These are phyloP conservation scores for Suhomyces bokatorum DNA, from an alignment of 1,139 yeast species.

Conservation along the genomic window DNA sequence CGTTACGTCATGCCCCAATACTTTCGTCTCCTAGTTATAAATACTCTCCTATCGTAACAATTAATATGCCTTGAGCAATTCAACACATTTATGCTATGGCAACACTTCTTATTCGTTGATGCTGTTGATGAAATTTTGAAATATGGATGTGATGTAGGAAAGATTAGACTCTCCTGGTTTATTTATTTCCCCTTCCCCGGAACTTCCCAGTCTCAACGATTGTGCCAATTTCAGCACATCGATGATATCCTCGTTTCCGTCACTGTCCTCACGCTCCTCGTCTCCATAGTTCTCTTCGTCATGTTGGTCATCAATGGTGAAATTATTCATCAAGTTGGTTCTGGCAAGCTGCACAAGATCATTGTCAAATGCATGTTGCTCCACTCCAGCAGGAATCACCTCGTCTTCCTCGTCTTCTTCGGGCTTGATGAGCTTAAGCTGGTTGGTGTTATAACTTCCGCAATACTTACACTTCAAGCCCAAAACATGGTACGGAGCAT, in stretches of 20 bases:
- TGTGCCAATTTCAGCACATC: conserved; percentile 32
- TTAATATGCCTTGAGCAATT: too few relatives aligned
- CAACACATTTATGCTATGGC: too few relatives aligned
- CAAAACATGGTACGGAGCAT: conserved; percentile 74
- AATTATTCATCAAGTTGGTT: conserved; percentile 42
- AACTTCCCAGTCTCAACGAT: conserved; percentile 6
- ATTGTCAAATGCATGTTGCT: conserved; percentile 14
- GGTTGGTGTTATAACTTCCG: conserved; percentile 81
- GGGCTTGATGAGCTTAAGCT: conserved; percentile 61
- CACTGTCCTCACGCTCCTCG: conserved; percentile 22
- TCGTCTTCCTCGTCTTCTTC: conserved; percentile 42
- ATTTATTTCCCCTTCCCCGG: background rate
- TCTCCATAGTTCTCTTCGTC: conserved; percentile 27
- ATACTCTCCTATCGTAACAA: too few relatives aligned
- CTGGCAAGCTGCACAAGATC: conserved; percentile 34
- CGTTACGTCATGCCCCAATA: too few relatives aligned
- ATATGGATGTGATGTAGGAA: conserved; percentile 37
- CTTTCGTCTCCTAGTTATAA: background rate
- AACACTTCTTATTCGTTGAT: background rate
- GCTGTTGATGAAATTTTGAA: conserved; percentile 42
- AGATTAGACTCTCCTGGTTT: conserved; percentile 21
- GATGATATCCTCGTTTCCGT: conserved; percentile 24
- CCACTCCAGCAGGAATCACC: conserved; percentile 19
- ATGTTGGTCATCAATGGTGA: conserved; percentile 28
- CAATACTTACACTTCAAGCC: conserved; percentile 89